A percentile compares a stretch with the other conserved stretches of the same genome.
These are phyloP conservation scores for Phaffia tasmanica DNA, from an alignment of 768 basidiomycete genomes.

Conservation along the genomic window DNA sequence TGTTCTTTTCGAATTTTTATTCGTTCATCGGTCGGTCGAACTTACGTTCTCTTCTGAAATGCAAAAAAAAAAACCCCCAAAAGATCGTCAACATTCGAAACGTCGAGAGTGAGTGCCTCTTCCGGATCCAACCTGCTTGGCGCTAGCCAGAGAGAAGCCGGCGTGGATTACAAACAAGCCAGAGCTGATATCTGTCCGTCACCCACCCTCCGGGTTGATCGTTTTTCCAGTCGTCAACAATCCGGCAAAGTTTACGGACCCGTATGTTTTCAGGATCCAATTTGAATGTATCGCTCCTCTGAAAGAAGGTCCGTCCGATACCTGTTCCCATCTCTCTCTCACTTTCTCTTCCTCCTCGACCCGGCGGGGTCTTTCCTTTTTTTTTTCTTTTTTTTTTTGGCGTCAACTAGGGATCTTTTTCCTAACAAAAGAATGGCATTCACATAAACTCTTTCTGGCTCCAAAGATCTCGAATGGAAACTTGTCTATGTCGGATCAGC, in stretches of 20 bases:
- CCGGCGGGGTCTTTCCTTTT: no score
- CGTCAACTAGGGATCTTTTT: slow-evolving; percentile 2
- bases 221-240: slow-evolving; percentile 33
- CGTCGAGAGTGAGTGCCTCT: slow-evolving; percentile 31
- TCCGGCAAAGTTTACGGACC: slow-evolving; percentile 60
- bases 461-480: slow-evolving; percentile 87
- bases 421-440: not conserved
- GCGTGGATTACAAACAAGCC: not conserved
- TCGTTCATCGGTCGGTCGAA: no score
- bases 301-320: slow-evolving; percentile 58
- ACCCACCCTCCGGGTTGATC: slow-evolving; percentile 35
- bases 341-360: not conserved
- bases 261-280: slow-evolving; percentile 85
- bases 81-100: slow-evolving; percentile 40
- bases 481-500: slow-evolving; percentile 95
- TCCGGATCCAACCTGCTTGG: not conserved
- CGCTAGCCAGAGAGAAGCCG: no score
- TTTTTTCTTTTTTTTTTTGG: not conserved
- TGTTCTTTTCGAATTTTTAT: no score
- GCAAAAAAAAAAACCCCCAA: no score
- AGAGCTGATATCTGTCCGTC: slow-evolving; percentile 61
- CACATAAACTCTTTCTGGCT: slow-evolving; percentile 1
- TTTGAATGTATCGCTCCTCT: slow-evolving; percentile 92
- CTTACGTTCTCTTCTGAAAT: no score
- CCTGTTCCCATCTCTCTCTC: not conserved